Evolutionary conservation across 208 protist species (phyloP).

Genomic region (Tritrichomonas foetus): DNA sequence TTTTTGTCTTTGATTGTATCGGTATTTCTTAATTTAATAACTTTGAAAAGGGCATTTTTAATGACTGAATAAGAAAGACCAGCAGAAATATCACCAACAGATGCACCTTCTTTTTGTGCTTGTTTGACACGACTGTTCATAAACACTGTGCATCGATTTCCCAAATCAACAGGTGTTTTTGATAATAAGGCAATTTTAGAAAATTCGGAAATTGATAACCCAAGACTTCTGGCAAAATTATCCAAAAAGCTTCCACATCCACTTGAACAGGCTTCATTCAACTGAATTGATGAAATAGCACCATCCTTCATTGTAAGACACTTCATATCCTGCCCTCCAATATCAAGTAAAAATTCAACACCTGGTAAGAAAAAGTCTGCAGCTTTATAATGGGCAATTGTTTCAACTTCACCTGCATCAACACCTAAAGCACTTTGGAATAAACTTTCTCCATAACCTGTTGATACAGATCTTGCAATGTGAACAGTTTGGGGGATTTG

Average conservation of each 20-base stretch:
- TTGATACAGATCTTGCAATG: not conserved
- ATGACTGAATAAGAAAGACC: not conserved
- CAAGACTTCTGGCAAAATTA: not conserved
- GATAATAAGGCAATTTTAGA: not conserved
- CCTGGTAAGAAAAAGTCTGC: not conserved
- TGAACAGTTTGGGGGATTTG: not conserved
- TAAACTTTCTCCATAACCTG: not conserved
- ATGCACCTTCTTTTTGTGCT: constrained; percentile 14
- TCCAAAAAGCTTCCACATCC: not conserved
- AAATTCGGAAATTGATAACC: not conserved
- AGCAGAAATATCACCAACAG: not conserved
- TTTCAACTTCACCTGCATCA: not conserved
- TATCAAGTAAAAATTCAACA: not conserved
- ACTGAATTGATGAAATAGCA: not conserved
- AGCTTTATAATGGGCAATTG: not conserved
- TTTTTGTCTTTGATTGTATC: not conserved
- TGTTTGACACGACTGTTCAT: not conserved
- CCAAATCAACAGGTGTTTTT: not conserved
- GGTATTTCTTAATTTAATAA: not conserved
- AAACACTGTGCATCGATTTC: not conserved
- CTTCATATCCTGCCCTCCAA: not conserved
- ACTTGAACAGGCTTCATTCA: not conserved
- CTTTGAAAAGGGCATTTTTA: not conserved
- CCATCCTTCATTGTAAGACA: not conserved
- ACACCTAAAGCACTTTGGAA: not conserved